Evolutionary conservation across 169 alveolate genomes (phyloP), one percentile per base, ranked within the genome.

Genomic region (Perkinsus marinus): DNA sequence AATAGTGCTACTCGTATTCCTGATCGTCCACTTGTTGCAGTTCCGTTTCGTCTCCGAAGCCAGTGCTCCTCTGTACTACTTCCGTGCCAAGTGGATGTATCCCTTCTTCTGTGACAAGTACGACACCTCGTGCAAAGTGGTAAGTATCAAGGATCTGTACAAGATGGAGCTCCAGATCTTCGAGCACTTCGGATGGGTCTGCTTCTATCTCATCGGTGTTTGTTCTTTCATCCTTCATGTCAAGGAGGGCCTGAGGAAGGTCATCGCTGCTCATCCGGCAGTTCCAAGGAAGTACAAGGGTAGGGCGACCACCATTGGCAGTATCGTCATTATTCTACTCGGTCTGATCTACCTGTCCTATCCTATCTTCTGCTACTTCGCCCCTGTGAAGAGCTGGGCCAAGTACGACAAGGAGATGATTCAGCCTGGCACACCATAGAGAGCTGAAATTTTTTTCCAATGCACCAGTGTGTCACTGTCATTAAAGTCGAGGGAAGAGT

Each of bases 21-120:
- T 92, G 93, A 91, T 90, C 68, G 90, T 92, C 90, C 94, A 92
- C 94, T 39, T 92, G 79, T 47, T 90, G 91, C 92, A 92, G 79
- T 57, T 57, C 79, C 79, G 79, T 26, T 30, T 57, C 22, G 79
- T 57, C 22, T 57, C 79, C 34, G 79, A 57, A 30, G 79, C 79
- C 79, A 30, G 37, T 26, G 79, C 79, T 26, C 79, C 79, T 5
- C 79, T 13, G 79, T 57, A 57, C 34, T 57, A 57, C 79, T 57
- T 57, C 79, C 79, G 79, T 26, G 79, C 79, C 22, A 57, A 57
- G 79, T 57, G 79, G 79, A 57, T 57, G 79, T 57, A 57, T 57
- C 79, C 79, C 79, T 57, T 57, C 79, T 57, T 57, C 79, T 57
- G 79, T 26, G 79, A 57, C 79, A 57, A 57, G 79, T 13, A 57